phyloP scores from a whole-genome alignment of 1,139 yeast species.

The Diutina siamensis region DNA sequence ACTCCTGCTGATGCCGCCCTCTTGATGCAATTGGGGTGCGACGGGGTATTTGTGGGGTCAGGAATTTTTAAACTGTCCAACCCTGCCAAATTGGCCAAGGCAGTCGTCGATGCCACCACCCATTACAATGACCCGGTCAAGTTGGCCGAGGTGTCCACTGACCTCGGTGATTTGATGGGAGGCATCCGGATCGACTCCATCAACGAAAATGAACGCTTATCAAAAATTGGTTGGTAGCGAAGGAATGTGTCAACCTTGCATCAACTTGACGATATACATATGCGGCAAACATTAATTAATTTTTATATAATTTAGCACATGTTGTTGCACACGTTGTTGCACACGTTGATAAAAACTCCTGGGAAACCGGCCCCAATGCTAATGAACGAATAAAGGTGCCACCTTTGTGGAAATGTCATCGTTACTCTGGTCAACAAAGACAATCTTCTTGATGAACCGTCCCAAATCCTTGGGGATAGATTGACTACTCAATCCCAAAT shows the following conservation, averaged over 20 bases:
- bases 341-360: neutral
- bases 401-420: constrained; percentile 16
- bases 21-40: constrained; percentile 86
- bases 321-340: neutral
- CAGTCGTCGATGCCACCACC: constrained; percentile 76
- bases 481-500: constrained; percentile 23
- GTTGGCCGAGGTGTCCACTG: constrained; percentile 61
- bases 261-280: too few relatives aligned
- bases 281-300: neutral
- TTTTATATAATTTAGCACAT: too few relatives aligned
- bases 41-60: constrained; percentile 85
- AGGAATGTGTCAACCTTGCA: neutral
- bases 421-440: constrained; percentile 23
- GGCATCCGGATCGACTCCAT: constrained; percentile 50
- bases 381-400: constrained; percentile 4
- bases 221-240: constrained; percentile 4
- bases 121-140: constrained; percentile 55
- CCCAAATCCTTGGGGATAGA: constrained; percentile 26
- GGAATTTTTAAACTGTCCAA: constrained; percentile 73
- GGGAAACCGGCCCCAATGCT: neutral
- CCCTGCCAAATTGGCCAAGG: constrained; percentile 67
- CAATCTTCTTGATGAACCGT: constrained; percentile 28
- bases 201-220: constrained; percentile 33
- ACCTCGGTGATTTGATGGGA: constrained; percentile 67
- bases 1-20: constrained; percentile 86